These are phyloP conservation scores for Phytopythium helicoides DNA, from an alignment of 352 stramenopile species.

Conservation along the genomic window DNA sequence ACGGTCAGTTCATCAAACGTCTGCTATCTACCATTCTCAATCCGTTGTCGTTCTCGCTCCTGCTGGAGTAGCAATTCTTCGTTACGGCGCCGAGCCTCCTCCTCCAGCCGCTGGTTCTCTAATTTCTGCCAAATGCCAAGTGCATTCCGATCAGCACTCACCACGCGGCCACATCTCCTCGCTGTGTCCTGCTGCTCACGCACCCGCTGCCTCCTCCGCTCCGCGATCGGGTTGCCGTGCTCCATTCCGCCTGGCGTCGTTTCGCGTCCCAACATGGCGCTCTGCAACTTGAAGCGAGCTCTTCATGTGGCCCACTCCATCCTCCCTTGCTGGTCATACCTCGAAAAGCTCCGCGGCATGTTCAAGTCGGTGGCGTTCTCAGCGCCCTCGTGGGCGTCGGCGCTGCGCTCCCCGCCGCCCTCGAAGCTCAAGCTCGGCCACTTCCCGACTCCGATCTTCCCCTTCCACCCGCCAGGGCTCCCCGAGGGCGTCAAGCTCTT, in stretches of 20 bases:
- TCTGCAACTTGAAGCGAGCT: constrained; percentile 2
- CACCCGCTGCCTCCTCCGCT: constrained; percentile 39
- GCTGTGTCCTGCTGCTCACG: no score
- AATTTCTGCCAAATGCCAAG: constrained; percentile 57
- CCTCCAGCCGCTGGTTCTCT: constrained; percentile 64
- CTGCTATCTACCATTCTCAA: constrained; percentile 55
- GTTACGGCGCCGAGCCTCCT: constrained; percentile 43
- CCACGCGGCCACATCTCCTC: not conserved
- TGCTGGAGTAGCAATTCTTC: constrained; percentile 38
- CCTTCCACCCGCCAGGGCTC: constrained; percentile 65
- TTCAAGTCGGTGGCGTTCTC: constrained; percentile 61
- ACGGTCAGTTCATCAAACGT: no score
- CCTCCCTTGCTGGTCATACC: not conserved
- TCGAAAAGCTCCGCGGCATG: constrained; percentile 25
- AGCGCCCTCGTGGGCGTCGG: constrained; percentile 53
- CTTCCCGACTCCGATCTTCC: constrained; percentile 81
- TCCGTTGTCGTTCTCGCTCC: constrained; percentile 39
- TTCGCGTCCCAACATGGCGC: not conserved
- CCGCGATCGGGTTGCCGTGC: constrained; percentile 29
- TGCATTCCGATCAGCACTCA: constrained; percentile 2
- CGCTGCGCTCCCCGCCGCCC: constrained; percentile 39
- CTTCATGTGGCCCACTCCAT: no score
- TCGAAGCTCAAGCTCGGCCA: constrained; percentile 63
- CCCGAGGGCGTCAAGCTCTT: constrained; percentile 70
- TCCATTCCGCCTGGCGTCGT: not conserved